These are phyloP conservation scores for Paramecium sonneborni DNA, from an alignment of 73 alveolate genomes.

Conservation along the genomic window DNA sequence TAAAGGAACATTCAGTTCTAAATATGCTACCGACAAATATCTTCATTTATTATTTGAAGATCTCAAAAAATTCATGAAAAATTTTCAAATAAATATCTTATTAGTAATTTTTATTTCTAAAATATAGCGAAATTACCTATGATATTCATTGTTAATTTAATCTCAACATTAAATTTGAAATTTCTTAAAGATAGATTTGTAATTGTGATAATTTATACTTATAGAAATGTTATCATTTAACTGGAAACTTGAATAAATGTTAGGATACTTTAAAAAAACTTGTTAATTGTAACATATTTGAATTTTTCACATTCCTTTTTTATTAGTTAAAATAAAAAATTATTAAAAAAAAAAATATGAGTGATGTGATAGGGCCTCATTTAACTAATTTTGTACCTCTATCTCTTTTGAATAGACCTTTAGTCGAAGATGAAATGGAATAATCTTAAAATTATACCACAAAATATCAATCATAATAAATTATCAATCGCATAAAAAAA, in stretches of 20 bases:
- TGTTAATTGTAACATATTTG: too few relatives aligned
- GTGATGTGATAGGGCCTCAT: background rate
- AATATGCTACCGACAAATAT: conserved; percentile 51
- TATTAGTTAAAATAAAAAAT: background rate
- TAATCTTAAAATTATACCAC: background rate
- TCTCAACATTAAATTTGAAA: conserved; percentile 2
- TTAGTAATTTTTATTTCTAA: background rate
- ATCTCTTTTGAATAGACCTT: background rate
- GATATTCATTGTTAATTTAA: background rate
- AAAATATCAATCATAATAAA: background rate
- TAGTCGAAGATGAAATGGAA: background rate
- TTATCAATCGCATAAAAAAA: background rate
- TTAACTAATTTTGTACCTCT: background rate
- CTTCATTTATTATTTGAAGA: conserved; percentile 35
- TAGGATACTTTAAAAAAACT: background rate
- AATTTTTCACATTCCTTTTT: background rate
- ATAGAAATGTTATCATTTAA: conserved; percentile 12
- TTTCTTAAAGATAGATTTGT: background rate
- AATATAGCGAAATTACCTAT: background rate
- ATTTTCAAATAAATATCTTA: background rate
- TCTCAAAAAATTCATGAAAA: background rate
- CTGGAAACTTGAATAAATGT: conserved; percentile 6
- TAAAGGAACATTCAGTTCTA: conserved; percentile 57
- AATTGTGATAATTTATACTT: background rate
- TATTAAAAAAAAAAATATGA: background rate